Evolutionary conservation across 2,329 filamentous ascomycete genomes (phyloP).

Genomic region (Raffaelea arxii): DNA sequence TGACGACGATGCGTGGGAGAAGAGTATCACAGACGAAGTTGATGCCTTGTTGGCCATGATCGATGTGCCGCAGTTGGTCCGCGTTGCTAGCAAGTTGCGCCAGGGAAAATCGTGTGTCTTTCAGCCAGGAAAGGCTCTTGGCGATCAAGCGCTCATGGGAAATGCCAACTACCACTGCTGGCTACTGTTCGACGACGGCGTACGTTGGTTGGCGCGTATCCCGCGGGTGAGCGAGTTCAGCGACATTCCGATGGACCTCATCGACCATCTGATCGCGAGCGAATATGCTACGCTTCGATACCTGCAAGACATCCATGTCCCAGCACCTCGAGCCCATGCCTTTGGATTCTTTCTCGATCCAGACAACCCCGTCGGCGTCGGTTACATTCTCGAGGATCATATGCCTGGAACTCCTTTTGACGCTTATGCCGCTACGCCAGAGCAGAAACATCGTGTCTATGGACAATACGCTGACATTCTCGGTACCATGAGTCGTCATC

Average conservation of each 20-base stretch:
- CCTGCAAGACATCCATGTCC: not conserved
- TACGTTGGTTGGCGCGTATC: slow-evolving; percentile 5
- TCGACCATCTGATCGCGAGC: slow-evolving; percentile 3
- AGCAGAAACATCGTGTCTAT: slow-evolving; percentile 4
- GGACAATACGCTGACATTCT: slow-evolving; percentile 5
- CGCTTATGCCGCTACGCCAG: not conserved
- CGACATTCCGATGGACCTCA: not conserved
- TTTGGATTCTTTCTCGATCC: not conserved
- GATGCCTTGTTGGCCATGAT: slow-evolving; percentile 1
- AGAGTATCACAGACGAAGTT: not conserved
- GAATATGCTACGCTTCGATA: slow-evolving; percentile 8
- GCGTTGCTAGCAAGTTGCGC: not conserved
- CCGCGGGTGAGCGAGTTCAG: not conserved
- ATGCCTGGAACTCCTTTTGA: slow-evolving; percentile 4
- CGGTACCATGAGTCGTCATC: not conserved
- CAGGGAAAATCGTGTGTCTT: not conserved
- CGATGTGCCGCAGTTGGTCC: not conserved
- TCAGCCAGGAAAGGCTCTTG: not conserved
- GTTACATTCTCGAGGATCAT: slow-evolving; percentile 5
- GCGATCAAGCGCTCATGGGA: not conserved
- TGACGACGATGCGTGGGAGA: slow-evolving; percentile 2
- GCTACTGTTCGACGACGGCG: slow-evolving; percentile 5
- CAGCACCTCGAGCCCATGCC: not conserved
- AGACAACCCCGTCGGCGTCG: slow-evolving; percentile 1
- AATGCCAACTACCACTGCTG: slow-evolving; percentile 6